Evolutionary conservation across 768 basidiomycete genomes (phyloP), one percentile per base, ranked within the genome.

Genomic region (Butyriboletus loyo): DNA sequence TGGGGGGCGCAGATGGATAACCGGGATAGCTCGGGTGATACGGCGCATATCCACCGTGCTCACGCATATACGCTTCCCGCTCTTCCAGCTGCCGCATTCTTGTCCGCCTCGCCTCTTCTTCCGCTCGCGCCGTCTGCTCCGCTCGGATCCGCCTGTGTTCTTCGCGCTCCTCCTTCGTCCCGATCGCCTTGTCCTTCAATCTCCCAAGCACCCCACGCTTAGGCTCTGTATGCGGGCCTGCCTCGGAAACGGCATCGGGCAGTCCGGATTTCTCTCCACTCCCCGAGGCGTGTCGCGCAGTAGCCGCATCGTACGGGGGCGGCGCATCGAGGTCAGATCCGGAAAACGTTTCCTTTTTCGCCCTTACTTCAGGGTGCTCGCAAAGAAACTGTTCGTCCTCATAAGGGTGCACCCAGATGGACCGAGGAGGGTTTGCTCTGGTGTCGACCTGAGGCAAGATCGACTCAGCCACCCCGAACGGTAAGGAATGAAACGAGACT

Each of bases 381-480:
- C 53, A 58, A n/a, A 86, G 73, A 66, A 77, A 88, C 46, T 80
- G 74, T 41, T 83, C 79, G 63, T 88, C 86, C 50, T 88, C 84
- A 52, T 80, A 80, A 1, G 88, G 87, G 61, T 90, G 86, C 1
- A 75, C 74, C 88, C 87, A 90, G 59, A 82, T 87, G 0, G 81
- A 75, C 0, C 87, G 79, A 1, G 85, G 81, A 8, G 88, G 87
- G 8, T 66, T 72, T 1, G 81, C 79, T 52, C 69, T 73, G 0
- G 85, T 87, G 54, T 89, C 84, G 17, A 87, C 82, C 83, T 86
- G 42, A 40, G 13, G 10, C 21, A 15, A 27, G 21, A n/a, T 38
- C 28, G n/a, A 19, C 17, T 32, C 40, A 37, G 38, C 6, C 9
- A 11, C n/a, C 19, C n/a, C n/a, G n/a, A 3, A 15, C 17, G 7